Evolutionary conservation across 2,329 filamentous ascomycete species (phyloP), one percentile per base, ranked within the genome.

Genomic region (Orbilia quercus): DNA sequence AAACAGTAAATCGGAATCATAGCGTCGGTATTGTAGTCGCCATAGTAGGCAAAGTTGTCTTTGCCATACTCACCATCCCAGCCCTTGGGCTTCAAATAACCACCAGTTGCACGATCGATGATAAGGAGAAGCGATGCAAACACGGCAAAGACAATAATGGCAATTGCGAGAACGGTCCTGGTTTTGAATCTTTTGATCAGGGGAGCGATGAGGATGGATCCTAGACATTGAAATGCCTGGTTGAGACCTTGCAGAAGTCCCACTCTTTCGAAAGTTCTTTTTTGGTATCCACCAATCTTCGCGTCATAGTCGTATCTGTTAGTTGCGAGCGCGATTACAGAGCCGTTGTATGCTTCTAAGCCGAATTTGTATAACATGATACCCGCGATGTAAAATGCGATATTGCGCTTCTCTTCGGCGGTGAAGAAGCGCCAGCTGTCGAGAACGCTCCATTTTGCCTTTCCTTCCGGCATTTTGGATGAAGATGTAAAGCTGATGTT

Each of bases 351-450:
- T 7, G 82, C 83, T 76, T 84, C 83, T 11, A 84, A 80, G 23
- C 83, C 83, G 66, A 85, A 84, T 75, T 85, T 85, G 79, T 84
- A 85, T 45, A 84, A 78, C 82, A 84, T 84, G 66, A 85, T 84
- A 4, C 83, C 84, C 6, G 79, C 74, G 53, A 84, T 83, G 77
- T 85, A 84, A 60, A 83, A 79, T 50, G 79, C 78, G 51, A 84
- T 81, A 67, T 83, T 83, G 55, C 82, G 81, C 62, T 82, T 82
- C 76, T 85, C 83, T 38, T 76, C 55, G 3, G 79, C 73, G 7
- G 79, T 80, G 76, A 82, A 83, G 53, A 79, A 58, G 42, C 57
- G 45, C 79, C 79, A 80, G 44, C 70, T 69, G 2, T 75, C 60
- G 34, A 45, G 54, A 14, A 75, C 36, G 14, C 20, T 57, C 22